Base-by-base conservation (phyloP, 768 basidiomycete species). In the Sarcomyxa edulis region DNA sequence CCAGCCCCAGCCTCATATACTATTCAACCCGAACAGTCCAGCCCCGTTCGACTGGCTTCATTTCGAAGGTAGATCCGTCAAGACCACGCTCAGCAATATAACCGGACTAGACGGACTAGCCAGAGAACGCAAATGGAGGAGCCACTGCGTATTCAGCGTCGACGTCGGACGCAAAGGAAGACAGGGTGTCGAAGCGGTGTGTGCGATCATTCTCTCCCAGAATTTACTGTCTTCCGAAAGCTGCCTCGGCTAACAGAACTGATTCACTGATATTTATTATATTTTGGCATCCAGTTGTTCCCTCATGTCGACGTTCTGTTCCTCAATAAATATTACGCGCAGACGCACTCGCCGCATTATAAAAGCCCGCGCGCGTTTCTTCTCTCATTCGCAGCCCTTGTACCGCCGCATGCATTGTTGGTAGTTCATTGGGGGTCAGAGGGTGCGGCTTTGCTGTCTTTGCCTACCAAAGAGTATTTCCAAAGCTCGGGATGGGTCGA, bases 11-110 rank as follows among this genome's bases (percentile, higher is more conserved):
- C 55, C 66, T 25, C 53, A 51, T 15, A 50, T 63, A 32, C 57
- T 66, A 33, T 54, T 50, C 23, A 77, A 68, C 40, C 66, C 69
- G 6, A 69, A 73, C 44, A 81, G 76, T 34, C 81, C 81, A 0
- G 84, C 87, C 0, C 89, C 87, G 0, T 84, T 91, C 37, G 84
- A 91, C 47, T 89, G 88, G 85, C 60, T 92, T 5, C 87, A 91
- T 51, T 85, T 92, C 43, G 88, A 91, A 49, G 88, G 87, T 4
- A 67, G 88, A 3, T 82, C 76, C 0, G 78, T 84, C 22, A 86
- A 84, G 57, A 88, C 84, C 7, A 91, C 87, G 4, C 59, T 86
- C 19, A 79, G 68, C 48, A 91, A 91, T 51, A 75, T 92, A 21
- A 69, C 76, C 21, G 89, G 88, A 5, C 48, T 92, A 30, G 88